A percentile compares a stretch with the other conserved stretches of the same genome.
These are phyloP conservation scores for Aplosporella prunicola DNA, from an alignment of 2,329 filamentous ascomycete species.

Conservation along the genomic window DNA sequence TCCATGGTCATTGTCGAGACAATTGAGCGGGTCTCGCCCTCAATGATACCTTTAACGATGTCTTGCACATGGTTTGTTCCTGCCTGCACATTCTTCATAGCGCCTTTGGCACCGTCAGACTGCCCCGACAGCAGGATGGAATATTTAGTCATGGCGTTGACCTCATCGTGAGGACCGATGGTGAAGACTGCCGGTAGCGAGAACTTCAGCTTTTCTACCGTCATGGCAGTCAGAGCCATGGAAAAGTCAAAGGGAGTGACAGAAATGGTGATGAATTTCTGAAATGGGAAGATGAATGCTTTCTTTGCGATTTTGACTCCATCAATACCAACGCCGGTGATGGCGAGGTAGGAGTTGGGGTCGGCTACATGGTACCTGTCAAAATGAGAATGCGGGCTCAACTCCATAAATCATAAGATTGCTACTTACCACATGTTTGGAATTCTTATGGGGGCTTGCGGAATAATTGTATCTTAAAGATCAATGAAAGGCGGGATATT, in stretches of 20 bases:
- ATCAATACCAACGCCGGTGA: constrained; percentile 69
- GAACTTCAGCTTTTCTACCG: constrained; percentile 77
- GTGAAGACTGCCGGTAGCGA: constrained; percentile 77
- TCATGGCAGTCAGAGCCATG: constrained; percentile 81
- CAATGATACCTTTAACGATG: constrained; percentile 84
- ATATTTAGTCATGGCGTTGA: constrained; percentile 66
- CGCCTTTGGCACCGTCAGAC: constrained; percentile 34
- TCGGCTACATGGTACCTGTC: constrained; percentile 57
- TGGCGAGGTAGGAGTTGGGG: constrained; percentile 77
- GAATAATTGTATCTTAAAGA: no score
- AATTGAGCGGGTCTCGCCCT: constrained; percentile 75
- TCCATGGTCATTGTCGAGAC: constrained; percentile 90
- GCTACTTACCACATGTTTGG: no score
- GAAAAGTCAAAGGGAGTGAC: constrained; percentile 73
- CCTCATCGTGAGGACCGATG: constrained; percentile 67
- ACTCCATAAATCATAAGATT: no score
- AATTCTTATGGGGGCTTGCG: no score
- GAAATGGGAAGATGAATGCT: constrained; percentile 30
- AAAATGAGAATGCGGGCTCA: no score
- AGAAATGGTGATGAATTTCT: constrained; percentile 36
- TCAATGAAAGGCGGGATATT: no score
- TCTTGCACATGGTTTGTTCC: constrained; percentile 63
- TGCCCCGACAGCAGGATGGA: constrained; percentile 66
- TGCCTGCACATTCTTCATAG: constrained; percentile 30
- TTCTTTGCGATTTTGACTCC: constrained; percentile 72